Conservation (phyloP, 805 yeast species). For the Wickerhamiella brachini region DNA sequence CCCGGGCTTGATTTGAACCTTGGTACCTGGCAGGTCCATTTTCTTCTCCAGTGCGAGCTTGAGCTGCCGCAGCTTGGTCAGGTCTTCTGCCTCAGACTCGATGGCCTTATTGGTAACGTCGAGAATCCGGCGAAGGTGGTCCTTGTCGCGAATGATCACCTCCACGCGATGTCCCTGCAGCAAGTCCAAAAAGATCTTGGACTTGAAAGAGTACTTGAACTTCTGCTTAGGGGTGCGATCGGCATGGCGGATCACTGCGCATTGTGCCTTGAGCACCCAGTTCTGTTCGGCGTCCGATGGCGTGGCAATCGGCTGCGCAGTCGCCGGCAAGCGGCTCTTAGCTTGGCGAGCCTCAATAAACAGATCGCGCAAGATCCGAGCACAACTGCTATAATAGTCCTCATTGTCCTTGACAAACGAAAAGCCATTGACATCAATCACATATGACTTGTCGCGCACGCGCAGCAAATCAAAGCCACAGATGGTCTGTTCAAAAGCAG, state of each 20-base stretch:
- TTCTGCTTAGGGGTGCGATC: slow-evolving; percentile 98
- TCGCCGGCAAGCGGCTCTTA: slow-evolving; percentile 18
- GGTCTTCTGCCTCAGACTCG: slow-evolving; percentile 63
- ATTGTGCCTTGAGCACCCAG: slow-evolving; percentile 93
- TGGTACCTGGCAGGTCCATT: slow-evolving; percentile 86
- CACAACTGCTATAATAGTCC: slow-evolving; percentile 72
- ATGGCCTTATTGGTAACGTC: slow-evolving; percentile 75
- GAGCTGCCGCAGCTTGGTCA: slow-evolving; percentile 58
- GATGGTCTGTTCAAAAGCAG: slow-evolving; percentile 75
- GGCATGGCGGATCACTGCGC: slow-evolving; percentile 87
- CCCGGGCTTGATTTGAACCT: slow-evolving; percentile 83
- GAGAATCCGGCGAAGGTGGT: slow-evolving; percentile 72
- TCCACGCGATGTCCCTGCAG: slow-evolving; percentile 92
- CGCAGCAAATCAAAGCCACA: slow-evolving; percentile 94
- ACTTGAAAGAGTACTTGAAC: slow-evolving; percentile 85
- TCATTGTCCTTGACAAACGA: slow-evolving; percentile 90
- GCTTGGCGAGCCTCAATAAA: slow-evolving; percentile 46
- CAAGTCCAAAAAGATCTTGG: slow-evolving; percentile 71
- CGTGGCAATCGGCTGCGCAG: slow-evolving; percentile 4
- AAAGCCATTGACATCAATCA: slow-evolving; percentile 95
- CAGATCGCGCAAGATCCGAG: slow-evolving; percentile 59
- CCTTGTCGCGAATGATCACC: slow-evolving; percentile 82
- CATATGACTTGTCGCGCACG: slow-evolving; percentile 77
- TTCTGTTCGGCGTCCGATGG: slow-evolving; percentile 37
- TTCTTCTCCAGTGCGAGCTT: slow-evolving; percentile 79